phyloP scores from a whole-genome alignment of 257 asterid species.

The Forsythia viridissima region DNA sequence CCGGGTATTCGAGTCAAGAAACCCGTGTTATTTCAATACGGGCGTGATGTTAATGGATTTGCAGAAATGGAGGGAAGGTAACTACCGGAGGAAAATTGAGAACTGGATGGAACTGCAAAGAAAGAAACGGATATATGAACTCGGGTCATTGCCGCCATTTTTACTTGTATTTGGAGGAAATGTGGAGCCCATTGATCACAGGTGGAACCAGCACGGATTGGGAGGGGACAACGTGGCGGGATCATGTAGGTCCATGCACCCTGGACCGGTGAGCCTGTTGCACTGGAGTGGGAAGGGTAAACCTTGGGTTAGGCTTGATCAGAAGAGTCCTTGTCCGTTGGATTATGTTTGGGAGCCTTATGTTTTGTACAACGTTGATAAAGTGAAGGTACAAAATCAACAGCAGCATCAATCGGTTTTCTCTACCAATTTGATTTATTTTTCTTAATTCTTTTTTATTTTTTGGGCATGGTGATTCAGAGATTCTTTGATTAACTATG shows the following conservation, averaged over 20 bases:
- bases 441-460: too few relatives aligned
- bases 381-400: neutral
- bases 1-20: slow-evolving; percentile 29
- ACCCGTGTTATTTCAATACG: slow-evolving; percentile 44
- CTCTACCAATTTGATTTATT: neutral
- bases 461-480: too few relatives aligned
- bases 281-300: slow-evolving; percentile 55
- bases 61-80: slow-evolving; percentile 37
- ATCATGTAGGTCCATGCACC: slow-evolving; percentile 42
- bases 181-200: slow-evolving; percentile 43
- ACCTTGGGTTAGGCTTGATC: slow-evolving; percentile 46
- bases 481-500: too few relatives aligned
- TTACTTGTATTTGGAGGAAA: slow-evolving; percentile 41
- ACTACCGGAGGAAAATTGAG: slow-evolving; percentile 30
- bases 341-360: slow-evolving; percentile 46
- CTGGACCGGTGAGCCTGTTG: slow-evolving; percentile 46
- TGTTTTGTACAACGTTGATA: slow-evolving; percentile 31
- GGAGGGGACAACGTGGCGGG: slow-evolving; percentile 50
- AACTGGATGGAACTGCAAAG: slow-evolving; percentile 43
- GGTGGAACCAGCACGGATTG: slow-evolving; percentile 48
- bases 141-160: slow-evolving; percentile 46
- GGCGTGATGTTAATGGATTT: slow-evolving; percentile 49
- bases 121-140: slow-evolving; percentile 33
- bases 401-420: slow-evolving; percentile 7
- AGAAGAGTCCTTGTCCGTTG: slow-evolving; percentile 43